Evolutionary conservation across 2,329 filamentous ascomycete genomes (phyloP), one percentile per base, ranked within the genome.

Genomic region (Aspergillus piperis): DNA sequence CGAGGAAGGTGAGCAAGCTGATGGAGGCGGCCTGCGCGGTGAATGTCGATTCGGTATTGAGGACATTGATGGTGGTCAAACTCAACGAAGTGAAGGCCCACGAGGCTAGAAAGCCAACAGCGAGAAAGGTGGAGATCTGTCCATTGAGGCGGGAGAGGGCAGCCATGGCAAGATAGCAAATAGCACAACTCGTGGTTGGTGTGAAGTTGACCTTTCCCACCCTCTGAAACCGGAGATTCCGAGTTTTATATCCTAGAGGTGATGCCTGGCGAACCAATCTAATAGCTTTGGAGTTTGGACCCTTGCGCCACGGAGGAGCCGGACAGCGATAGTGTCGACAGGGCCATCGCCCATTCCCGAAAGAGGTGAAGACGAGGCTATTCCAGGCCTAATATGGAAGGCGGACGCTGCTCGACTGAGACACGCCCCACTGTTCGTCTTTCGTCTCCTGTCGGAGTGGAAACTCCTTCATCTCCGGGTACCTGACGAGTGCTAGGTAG

Each of bases 1-100:
- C 13, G n/a, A 66, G 54, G n/a, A 62, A 68, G 4, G 64, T 68
- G 42, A 68, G 50, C 7, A 68, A 60, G 30, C 62, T 66, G 55
- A 59, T 59, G 11, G 61, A 63, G 49, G 59, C 61, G 32, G 59
- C n/a, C 44, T 50, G 30, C 56, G 32, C 56, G 19, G 62, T 36
- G 30, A 52, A 7, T 3, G 27, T 58, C 3, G 47, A n/a, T 57
- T 67, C 61, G 4, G 30, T 25, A 47, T 65, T 66, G 27, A 67
- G 51, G 8, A 58, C 53, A 48, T 61, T 57, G 15, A 68, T 62
- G 3, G 64, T 64, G 19, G 64, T 55, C 27, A 67, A 66, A 13
- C 48, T 38, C 5, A 67, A 44, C 3, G 59, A 54, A 0, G 59
- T 64, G 21, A 54, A 3, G 1, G 52, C 54, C 64, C 65, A 67